Percentiles rank a stretch among this genome's conserved stretches.
Evolutionary conservation across 345 rosid species (phyloP).

Genomic region (Pistacia atlantica): DNA sequence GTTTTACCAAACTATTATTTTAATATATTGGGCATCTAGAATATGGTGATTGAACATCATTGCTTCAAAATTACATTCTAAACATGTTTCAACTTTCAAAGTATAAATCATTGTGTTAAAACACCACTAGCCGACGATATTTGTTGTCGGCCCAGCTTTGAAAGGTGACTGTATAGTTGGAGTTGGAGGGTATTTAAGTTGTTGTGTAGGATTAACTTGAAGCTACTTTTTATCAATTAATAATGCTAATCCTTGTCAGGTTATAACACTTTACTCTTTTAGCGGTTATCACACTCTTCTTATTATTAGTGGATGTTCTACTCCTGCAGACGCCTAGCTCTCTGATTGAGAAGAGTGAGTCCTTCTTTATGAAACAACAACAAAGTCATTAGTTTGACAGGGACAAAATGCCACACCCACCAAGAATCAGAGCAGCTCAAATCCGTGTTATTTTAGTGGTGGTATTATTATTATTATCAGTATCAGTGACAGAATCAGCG

Average conservation of each 20-base stretch:
- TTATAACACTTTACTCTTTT: constrained; percentile 10
- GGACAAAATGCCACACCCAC: constrained; percentile 31
- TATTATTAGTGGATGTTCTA: neutral
- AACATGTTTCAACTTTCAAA: neutral
- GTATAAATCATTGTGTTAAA: neutral
- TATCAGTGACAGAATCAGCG: constrained; percentile 50
- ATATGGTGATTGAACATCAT: too few species aligned
- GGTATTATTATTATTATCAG: constrained; percentile 22
- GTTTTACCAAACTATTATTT: too few species aligned
- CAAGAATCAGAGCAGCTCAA: constrained; percentile 20
- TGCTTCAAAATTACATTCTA: neutral
- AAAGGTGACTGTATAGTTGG: too few species aligned
- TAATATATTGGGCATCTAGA: neutral
- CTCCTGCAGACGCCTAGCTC: too few species aligned
- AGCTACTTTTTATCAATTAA: neutral
- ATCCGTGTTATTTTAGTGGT: constrained; percentile 8
- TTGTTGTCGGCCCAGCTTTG: too few species aligned
- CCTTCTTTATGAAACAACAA: too few species aligned
- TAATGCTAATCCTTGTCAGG: neutral
- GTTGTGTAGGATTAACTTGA: neutral
- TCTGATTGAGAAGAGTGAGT: too few species aligned
- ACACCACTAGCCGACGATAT: neutral
- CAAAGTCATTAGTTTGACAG: neutral
- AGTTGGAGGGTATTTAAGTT: neutral
- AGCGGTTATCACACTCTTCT: constrained; percentile 10